A percentile compares a stretch with the other conserved stretches of the same genome.
Conservation (phyloP, 192 early-diverging fungal genomes). For the Glomus cerebriforme region DNA sequence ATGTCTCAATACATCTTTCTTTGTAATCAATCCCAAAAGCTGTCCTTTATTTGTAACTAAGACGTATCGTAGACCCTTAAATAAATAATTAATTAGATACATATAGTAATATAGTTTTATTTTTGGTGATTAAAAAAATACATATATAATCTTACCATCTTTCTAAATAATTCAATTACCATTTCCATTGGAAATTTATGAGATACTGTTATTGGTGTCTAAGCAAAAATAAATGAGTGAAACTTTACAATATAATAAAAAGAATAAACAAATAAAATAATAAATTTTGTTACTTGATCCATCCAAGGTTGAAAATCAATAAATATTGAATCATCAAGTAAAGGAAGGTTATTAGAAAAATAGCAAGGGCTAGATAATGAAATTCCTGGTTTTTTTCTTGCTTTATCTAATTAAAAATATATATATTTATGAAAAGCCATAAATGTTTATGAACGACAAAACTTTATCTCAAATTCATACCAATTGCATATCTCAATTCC, state of each 20-base stretch:
- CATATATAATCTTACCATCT: slow-evolving; percentile 46
- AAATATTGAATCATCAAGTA: slow-evolving; percentile 37
- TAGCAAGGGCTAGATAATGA: slow-evolving; percentile 32
- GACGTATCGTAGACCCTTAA: slow-evolving; percentile 62
- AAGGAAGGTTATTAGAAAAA: slow-evolving; percentile 41
- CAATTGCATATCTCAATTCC: slow-evolving; percentile 55
- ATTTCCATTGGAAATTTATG: slow-evolving; percentile 64
- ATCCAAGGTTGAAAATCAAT: slow-evolving; percentile 70
- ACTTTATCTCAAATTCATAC: slow-evolving; percentile 20
- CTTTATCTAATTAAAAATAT: slow-evolving; percentile 34
- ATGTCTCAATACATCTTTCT: slow-evolving; percentile 68
- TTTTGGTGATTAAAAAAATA: not conserved
- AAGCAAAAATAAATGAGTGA: not conserved
- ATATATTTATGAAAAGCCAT: not conserved
- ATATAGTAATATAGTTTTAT: not conserved
- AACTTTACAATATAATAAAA: not conserved
- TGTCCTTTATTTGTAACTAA: slow-evolving; percentile 60
- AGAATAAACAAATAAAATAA: not conserved
- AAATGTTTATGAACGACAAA: not conserved
- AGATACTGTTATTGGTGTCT: slow-evolving; percentile 65
- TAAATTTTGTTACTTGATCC: slow-evolving; percentile 43
- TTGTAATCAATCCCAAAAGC: slow-evolving; percentile 68
- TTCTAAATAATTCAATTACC: slow-evolving; percentile 66
- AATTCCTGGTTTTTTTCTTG: slow-evolving; percentile 37
- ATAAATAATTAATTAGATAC: not conserved